These are phyloP conservation scores for Trichosporon sp. DNA, from an alignment of 1,284 basidiomycete species.

Conservation along the genomic window DNA sequence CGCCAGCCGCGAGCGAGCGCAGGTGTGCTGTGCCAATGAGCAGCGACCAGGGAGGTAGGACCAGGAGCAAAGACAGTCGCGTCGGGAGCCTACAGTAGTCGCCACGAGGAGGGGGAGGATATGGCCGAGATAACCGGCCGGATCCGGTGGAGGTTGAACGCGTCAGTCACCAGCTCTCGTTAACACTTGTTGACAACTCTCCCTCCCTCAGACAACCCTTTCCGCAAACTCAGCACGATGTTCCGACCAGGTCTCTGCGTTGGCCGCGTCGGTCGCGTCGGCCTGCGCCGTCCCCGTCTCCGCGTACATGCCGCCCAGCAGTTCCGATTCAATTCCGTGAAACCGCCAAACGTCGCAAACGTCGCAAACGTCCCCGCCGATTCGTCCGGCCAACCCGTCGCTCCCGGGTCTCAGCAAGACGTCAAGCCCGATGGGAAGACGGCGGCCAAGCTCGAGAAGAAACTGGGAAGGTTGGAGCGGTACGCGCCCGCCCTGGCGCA, in stretches of 20 bases:
- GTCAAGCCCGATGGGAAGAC: background rate
- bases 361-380: background rate
- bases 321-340: background rate
- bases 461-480: background rate
- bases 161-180: background rate
- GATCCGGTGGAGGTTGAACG: background rate
- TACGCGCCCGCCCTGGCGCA: constrained; percentile 41
- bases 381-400: background rate
- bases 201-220: background rate
- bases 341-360: background rate
- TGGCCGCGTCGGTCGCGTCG: background rate
- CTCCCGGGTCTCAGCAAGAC: background rate
- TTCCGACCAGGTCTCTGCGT: background rate
- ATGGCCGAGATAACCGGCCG: background rate
- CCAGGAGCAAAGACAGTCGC: background rate
- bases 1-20: too few species aligned
- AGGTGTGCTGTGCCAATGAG: too few species aligned
- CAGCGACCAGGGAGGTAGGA: too few species aligned
- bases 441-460: background rate
- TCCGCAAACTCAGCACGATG: background rate
- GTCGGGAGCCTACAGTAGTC: background rate
- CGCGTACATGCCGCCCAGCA: too few species aligned
- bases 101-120: too few species aligned
- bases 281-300: too few species aligned
- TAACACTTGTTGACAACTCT: background rate